phyloP scores from a whole-genome alignment of 2,329 filamentous ascomycete genomes.

The Fusarium caatingaense region DNA sequence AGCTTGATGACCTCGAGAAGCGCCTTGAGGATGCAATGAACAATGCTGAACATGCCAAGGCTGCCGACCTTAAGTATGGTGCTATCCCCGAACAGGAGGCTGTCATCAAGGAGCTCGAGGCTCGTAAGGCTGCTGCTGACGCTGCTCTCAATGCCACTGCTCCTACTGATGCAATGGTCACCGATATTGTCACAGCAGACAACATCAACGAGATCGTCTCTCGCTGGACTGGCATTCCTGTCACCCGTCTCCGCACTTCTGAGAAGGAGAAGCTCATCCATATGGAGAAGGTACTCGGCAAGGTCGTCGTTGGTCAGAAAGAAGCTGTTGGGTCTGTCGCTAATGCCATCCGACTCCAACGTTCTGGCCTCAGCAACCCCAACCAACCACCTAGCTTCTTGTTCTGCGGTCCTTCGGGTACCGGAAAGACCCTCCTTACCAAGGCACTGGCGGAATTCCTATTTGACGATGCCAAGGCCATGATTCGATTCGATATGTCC shows the following conservation, averaged over 20 bases:
- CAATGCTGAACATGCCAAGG: slow-evolving; percentile 83
- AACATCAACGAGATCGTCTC: slow-evolving; percentile 99
- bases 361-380: slow-evolving; percentile 93
- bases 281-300: slow-evolving; percentile 89
- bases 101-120: slow-evolving; percentile 83
- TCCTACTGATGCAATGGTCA: slow-evolving; percentile 77
- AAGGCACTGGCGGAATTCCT: slow-evolving; percentile 98
- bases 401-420: slow-evolving; percentile 98
- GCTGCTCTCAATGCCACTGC: slow-evolving; percentile 68
- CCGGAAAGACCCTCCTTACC: slow-evolving; percentile 95
- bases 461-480: slow-evolving; percentile 95
- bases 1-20: slow-evolving; percentile 89
- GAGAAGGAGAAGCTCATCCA: slow-evolving; percentile 99
- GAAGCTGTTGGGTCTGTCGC: slow-evolving; percentile 94
- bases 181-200: slow-evolving; percentile 93
- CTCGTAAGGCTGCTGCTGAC: slow-evolving; percentile 82
- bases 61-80: slow-evolving; percentile 96
- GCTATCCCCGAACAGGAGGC: slow-evolving; percentile 92
- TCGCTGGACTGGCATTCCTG: slow-evolving; percentile 97
- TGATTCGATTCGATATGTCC: slow-evolving; percentile 99
- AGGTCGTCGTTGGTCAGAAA: slow-evolving; percentile 91
- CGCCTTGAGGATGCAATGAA: slow-evolving; percentile 95
- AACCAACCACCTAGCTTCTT: slow-evolving; percentile 98
- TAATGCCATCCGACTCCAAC: slow-evolving; percentile 94
- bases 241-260: slow-evolving; percentile 90